Base-by-base conservation (phyloP, 2,329 filamentous ascomycete genomes). In the Apiospora phragmitis region DNA sequence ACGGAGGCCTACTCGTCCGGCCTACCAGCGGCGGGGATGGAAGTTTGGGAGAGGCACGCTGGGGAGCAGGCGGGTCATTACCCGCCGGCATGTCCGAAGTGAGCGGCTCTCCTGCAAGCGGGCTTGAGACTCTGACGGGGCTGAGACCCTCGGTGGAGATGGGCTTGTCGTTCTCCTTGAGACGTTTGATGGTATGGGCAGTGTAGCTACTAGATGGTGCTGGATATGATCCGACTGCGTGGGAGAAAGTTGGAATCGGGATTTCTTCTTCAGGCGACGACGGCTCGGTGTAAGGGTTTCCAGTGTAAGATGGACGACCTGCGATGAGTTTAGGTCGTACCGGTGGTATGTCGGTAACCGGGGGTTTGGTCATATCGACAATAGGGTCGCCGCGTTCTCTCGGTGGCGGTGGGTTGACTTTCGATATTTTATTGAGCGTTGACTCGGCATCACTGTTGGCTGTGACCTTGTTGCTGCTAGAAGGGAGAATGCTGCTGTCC, bases 381-480 rank as follows among this genome's bases (percentile, higher is more conserved):
- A 67, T 29, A n/a, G 45, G 42, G 3, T 29, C 47, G 11, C 78
- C 76, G 14, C 76, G 73, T 16, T 77, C 76, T 71, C 76, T 72
- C 32, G 76, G 72, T 18, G 79, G 75, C 0, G 80, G 77, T 11
- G 82, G 81, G 18, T 82, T 80, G 1, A 72, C 77, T 70, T 78
- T 79, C 3, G 80, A 82, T 71, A 88, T 84, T 65, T 82, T 80
- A 62, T 80, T 81, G 8, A 88, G 77, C 24, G 80, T 79, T 32
- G 82, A 73, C 72, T 85, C 82, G 0, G 86, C 86, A 41, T 81
- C 82, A 68, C 81, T 84, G 21, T 73, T 76, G 14, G 78, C 78
- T 0, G 80, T 79, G n/a, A 76, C 75, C 68, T 70, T 77, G 69
- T 70, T 79, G 67, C 73, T 80, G 71, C 75, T 75, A 2, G 77